Base-by-base conservation (phyloP, 2,329 filamentous ascomycete species). In the Dactylellina parvicollis region DNA sequence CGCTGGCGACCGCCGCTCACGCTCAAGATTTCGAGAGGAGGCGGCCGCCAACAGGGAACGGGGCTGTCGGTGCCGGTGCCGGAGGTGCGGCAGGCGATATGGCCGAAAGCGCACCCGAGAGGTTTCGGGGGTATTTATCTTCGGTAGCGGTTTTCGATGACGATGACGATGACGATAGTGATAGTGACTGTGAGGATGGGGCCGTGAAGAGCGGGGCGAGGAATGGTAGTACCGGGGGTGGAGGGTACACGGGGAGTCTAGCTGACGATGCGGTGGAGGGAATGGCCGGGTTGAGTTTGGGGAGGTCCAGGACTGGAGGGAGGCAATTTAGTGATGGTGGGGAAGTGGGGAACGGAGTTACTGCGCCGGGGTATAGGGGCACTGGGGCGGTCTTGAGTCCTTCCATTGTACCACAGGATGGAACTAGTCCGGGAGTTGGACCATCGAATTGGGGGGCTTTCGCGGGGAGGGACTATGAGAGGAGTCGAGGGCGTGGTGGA, bases 11-110 rank as follows among this genome's bases (percentile, higher is more conserved):
- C 2, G 86, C 89, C 74, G 94, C 94, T 4, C 95, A 98, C 80
- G 90, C 87, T 73, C 90, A 96, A 80, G 94, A 98, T 81, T 98
- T 97, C 80, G 91, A 96, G 81, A 90, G 95, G 82, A 90, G 87
- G 80, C 85, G 87, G 75, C 85, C 83, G 26, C 84, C 84, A 0
- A n/a, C n/a, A n/a, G n/a, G n/a, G n/a, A n/a, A n/a, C n/a, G n/a
- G n/a, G n/a, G n/a, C n/a, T n/a, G n/a, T n/a, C n/a, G n/a, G n/a
- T n/a, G 83, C 83, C 34, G 78, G 78, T 2, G 79, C 79, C 7
- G 79, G 22, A 5, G 14, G 22, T 9, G 24, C 26, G 4, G 52
- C 82, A 40, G 80, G 80, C 38, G 18, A 16, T 16, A 61, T 75
- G 5, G 60, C 44, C 18, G 75, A 76, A 7, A 67, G 65, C 42